Evolutionary conservation across 306 rosid genomes (phyloP), one percentile per base, ranked within the genome.

Genomic region (Trichosanthes cucumerina): DNA sequence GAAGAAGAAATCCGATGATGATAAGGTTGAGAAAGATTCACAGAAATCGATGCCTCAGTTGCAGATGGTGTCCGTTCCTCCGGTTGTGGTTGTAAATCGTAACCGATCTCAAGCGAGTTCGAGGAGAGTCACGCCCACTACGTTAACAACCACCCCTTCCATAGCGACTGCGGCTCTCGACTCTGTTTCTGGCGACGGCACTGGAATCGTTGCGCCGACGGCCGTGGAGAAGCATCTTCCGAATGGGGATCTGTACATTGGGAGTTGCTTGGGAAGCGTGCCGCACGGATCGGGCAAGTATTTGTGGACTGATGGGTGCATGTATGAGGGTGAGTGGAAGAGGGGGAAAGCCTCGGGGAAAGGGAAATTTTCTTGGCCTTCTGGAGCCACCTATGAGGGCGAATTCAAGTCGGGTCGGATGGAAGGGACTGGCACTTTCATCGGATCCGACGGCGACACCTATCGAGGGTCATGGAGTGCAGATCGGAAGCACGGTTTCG

Each of bases 241-340:
- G 0, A 91, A 93, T 90, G 99, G 97, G 14, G 98, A 96, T 90
- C 90, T 88, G 23, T 96, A 91, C 88, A 86, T 87, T 81, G 99
- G 99, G 1, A 87, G 84, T 78, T 96, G 91, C 86, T 87, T 88
- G 14, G 91, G 90, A 0, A 86, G 81, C 75, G 85, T 76, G 34
- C 99, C 98, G 0, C 83, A 88, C 81, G 98, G 99, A 84, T 96
- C 94, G 33, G 98, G 99, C 1, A 96, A 93, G 80, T 96, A 96
- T 52, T 60, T 90, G 38, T 96, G 99, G 99, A 84, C 79, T 0
- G 99, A 96, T 83, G 98, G 99, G 6, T 96, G 98, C 81, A 88
- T 93, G 96, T 92, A 96, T 82, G 97, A 90, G 46, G 99, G 99
- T 0, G 97, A 90, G 33, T 96, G 99, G 99, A 88, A 89, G 76